Evolutionary conservation across 148 eudicot species (phyloP), one percentile per base, ranked within the genome.

Genomic region (Persicaria tinctoria): DNA sequence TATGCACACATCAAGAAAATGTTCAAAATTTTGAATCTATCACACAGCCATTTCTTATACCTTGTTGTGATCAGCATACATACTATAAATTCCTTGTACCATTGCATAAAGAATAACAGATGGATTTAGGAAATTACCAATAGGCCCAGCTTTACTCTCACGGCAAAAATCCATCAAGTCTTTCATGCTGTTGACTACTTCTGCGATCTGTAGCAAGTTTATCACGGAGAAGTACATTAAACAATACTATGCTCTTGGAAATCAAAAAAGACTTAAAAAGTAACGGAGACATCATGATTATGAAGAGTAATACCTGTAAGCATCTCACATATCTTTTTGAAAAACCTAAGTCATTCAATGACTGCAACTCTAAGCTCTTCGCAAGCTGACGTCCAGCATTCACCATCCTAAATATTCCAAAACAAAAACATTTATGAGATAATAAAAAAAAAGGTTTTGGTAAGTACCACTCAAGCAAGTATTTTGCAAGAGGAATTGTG

Each of bases 291-390:
- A 20, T 32, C 8, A n/a, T 6, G 64, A 59, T 20, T 7, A 32
- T 1, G 41, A 32, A 32, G 41, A 32, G 2, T 32, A 59, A 6
- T 78, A 83, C 98, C 97, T 92, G 98, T 80, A 95, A 83, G 81
- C 97, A 92, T 81, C 98, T 85, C 47, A 95, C 97, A 76, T 90
- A 95, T 95, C 98, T 90, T 82, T 95, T 95, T 9, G 96, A 90
- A 76, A 95, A 95, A 63, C 98, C 98, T 85, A 95, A 81, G 82
- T 95, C 97, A 76, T 92, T 92, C 68, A 92, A 83, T 56, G 96
- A 90, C 46, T 86, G 93, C 44, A 85, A 81, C 84, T 95, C 97
- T 80, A 92, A 80, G 76, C 93, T 87, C 87, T 83, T 86, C 4
- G 96, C 89, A 78, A 92, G 89, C 79, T 92, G 93, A 38, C 92